phyloP scores from a whole-genome alignment of 768 basidiomycete species.

The Leccinum subgranulosum region DNA sequence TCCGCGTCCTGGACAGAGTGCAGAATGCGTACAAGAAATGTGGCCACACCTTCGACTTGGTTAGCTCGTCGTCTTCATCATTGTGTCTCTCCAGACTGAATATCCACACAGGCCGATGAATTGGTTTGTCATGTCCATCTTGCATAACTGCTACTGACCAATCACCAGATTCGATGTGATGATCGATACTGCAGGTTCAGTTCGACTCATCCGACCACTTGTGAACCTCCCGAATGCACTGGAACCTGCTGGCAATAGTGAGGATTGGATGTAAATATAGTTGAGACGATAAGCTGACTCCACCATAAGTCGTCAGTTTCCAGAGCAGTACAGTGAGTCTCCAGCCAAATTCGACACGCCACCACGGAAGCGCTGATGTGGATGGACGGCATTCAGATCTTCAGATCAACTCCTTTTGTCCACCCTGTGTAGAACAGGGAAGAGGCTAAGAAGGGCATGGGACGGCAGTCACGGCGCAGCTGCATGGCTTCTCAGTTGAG shows the following conservation, averaged over 20 bases:
- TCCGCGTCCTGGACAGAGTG: constrained; percentile 43
- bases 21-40: constrained; percentile 59
- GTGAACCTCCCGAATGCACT: constrained; percentile 53
- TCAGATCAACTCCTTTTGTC: constrained; percentile 36
- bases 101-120: constrained; percentile 49
- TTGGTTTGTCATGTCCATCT: constrained; percentile 39
- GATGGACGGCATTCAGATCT: constrained; percentile 28
- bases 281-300: constrained; percentile 21
- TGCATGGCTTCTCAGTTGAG: constrained; percentile 17
- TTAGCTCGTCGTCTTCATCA: constrained; percentile 31
- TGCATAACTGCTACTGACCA: constrained; percentile 11
- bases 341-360: constrained; percentile 4
- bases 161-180: constrained; percentile 59
- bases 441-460: constrained; percentile 3
- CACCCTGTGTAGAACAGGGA: constrained; percentile 21
- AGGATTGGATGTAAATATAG: constrained; percentile 27
- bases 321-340: constrained; percentile 62
- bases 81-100: constrained; percentile 10
- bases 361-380: constrained; percentile 13
- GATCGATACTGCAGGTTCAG: constrained; percentile 71
- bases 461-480: constrained; percentile 3
- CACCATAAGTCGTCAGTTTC: constrained; percentile 59
- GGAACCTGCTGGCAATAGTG: constrained; percentile 78
- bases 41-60: constrained; percentile 51
- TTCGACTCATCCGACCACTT: constrained; percentile 54